phyloP scores from a whole-genome alignment of 176 grass and related monocot genomes.

The Phoenix roebelenii region DNA sequence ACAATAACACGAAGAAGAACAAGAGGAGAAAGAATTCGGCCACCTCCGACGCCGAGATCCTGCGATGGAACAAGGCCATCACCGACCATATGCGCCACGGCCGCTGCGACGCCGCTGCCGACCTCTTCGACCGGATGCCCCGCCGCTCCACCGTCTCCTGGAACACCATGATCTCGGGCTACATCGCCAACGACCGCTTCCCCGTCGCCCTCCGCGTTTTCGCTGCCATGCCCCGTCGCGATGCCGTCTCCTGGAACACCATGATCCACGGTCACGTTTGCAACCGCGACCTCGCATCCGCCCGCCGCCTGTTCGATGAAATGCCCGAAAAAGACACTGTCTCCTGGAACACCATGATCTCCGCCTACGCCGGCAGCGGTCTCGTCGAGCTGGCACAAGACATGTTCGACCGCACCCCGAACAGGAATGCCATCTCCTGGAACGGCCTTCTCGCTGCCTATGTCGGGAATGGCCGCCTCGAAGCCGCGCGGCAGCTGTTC shows the following conservation, averaged over 20 bases:
- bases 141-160: constrained; percentile 60
- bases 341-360: constrained; percentile 82
- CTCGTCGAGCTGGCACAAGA: constrained; percentile 50
- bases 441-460: constrained; percentile 79
- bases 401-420: constrained; percentile 59
- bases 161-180: constrained; percentile 84
- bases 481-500: constrained; percentile 51
- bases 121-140: constrained; percentile 61
- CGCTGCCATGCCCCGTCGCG: constrained; percentile 41
- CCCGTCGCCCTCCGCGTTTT: constrained; percentile 42
- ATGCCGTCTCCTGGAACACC: constrained; percentile 77
- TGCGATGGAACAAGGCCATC: constrained; percentile 71
- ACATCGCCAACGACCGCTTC: constrained; percentile 53
- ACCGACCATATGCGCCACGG: constrained; percentile 57
- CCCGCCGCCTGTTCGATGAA: constrained; percentile 59
- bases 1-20: neutral
- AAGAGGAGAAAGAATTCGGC: neutral
- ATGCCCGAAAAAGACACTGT: constrained; percentile 63
- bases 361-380: constrained; percentile 50
- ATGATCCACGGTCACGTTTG: constrained; percentile 47
- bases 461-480: constrained; percentile 49
- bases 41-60: constrained; percentile 37
- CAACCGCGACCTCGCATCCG: constrained; percentile 39
- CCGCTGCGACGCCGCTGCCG: constrained; percentile 37
- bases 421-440: constrained; percentile 73